Conservation (phyloP, 805 yeast genomes). For the Brettanomyces nanus region DNA sequence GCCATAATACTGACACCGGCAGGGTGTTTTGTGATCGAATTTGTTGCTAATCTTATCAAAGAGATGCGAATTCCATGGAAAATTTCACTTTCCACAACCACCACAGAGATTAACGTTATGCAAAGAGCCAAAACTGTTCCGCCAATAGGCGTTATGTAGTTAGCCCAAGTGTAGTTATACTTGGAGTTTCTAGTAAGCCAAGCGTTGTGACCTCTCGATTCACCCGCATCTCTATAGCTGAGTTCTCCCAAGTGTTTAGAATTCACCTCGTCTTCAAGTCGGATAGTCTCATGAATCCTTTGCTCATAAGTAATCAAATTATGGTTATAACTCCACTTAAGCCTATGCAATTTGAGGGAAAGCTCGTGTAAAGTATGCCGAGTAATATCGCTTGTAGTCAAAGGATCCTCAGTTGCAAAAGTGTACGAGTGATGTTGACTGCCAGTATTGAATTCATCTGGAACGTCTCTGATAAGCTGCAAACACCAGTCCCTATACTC, state of each 20-base stretch:
- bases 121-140: conserved; percentile 32
- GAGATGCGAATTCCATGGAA: conserved; percentile 63
- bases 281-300: conserved; percentile 39
- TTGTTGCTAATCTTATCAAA: conserved; percentile 40
- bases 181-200: not conserved
- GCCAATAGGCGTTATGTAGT: conserved; percentile 31
- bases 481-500: conserved; percentile 59
- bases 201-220: not conserved
- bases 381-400: conserved; percentile 27
- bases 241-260: conserved; percentile 29
- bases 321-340: conserved; percentile 45
- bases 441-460: conserved; percentile 29
- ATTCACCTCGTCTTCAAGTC: conserved; percentile 50
- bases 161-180: not conserved
- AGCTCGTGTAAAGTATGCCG: conserved; percentile 40
- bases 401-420: conserved; percentile 9
- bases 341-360: conserved; percentile 42
- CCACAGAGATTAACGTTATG: conserved; percentile 37
- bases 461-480: conserved; percentile 38
- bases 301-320: conserved; percentile 49
- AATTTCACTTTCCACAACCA: conserved; percentile 65
- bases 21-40: conserved; percentile 16
- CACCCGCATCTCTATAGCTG: conserved; percentile 17
- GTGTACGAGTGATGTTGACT: conserved; percentile 9
- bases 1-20: conserved; percentile 13